Base-by-base conservation (phyloP, 305 asterid genomes). In the Plantago coronopus region DNA sequence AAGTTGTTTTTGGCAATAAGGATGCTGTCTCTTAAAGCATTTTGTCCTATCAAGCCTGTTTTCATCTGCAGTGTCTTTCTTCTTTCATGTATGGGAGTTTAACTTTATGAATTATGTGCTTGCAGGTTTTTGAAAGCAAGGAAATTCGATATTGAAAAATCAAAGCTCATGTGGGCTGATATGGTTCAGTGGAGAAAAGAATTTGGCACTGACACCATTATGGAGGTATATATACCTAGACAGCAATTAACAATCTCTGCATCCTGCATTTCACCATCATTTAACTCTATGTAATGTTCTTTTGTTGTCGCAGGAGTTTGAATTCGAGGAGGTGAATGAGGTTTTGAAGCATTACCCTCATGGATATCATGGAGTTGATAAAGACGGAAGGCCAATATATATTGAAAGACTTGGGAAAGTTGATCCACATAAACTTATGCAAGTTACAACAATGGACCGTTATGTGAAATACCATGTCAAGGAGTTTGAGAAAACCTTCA, bases 131-230 rank as follows among this genome's bases (percentile, higher is more conserved):
- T 93, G 80, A 93, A 89, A 74, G 99, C 99, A 53, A 93, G 99
- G 72, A 83, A 76, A 77, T 93, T 93, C 65, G 99, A 93, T 66
- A 63, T 84, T 22, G 95, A 89, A 69, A 93, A 81, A 73, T 82
- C 99, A 2, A 93, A 87, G 78, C 85, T 63, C 56, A 93, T 93
- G 97, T 93, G 97, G 99, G 88, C 96, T 62, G 97, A 93, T 74
- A 93, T 93, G 99, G 75, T 93, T 69, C 95, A 85, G 47, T 93
- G 99, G 99, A 87, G 99, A 85, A 87, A 73, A 72, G 99, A 93
- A 17, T 93, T 93, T 64, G 94, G 94, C 17, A 76, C 88, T 48
- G 96, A 94, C 78, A 78, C 89, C 37, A 73, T 94, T 55, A 40
- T 48, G n/a, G 89, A 87, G 94, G 99, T 87, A 76, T 63, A 20